These are phyloP conservation scores for Ustilago vetiveriae DNA, from an alignment of 1,284 basidiomycete genomes.

Conservation along the genomic window DNA sequence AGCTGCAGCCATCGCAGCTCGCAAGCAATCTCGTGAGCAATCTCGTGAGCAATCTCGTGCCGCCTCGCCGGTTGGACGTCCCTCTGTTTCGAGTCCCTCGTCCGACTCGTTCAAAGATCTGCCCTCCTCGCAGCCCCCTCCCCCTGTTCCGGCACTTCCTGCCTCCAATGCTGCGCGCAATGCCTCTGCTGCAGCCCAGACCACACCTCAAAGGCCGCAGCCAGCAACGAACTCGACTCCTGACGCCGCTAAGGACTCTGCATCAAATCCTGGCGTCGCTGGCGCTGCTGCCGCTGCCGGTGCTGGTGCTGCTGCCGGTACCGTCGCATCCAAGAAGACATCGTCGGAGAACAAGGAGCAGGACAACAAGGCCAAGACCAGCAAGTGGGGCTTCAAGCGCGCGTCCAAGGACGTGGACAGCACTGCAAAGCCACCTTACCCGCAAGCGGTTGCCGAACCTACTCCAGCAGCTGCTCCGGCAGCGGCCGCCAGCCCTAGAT, in stretches of 20 bases:
- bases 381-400: conserved; percentile 49
- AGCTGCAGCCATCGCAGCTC: conserved; percentile 39
- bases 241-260: background rate
- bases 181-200: background rate
- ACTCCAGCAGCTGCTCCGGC: conserved; percentile 2
- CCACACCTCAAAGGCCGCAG: background rate
- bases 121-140: conserved; percentile 27
- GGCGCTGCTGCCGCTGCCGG: conserved; percentile 8
- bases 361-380: conserved; percentile 29
- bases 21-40: conserved; percentile 42
- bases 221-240: conserved; percentile 2
- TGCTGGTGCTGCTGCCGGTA: conserved; percentile 5
- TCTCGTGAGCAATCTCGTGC: conserved; percentile 38
- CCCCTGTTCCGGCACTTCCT: conserved; percentile 40
- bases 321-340: conserved; percentile 8
- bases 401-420: conserved; percentile 27
- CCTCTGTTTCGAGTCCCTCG: conserved; percentile 23
- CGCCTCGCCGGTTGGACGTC: conserved; percentile 15
- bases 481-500: conserved; percentile 7
- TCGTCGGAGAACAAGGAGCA: conserved; percentile 11
- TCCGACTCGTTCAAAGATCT: conserved; percentile 34
- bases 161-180: conserved; percentile 4
- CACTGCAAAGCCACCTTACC: conserved; percentile 33
- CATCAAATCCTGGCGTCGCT: conserved; percentile 2
- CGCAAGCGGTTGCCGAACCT: conserved; percentile 29